Conservation (phyloP, 345 rosid species). For the Noccaea caerulescens region DNA sequence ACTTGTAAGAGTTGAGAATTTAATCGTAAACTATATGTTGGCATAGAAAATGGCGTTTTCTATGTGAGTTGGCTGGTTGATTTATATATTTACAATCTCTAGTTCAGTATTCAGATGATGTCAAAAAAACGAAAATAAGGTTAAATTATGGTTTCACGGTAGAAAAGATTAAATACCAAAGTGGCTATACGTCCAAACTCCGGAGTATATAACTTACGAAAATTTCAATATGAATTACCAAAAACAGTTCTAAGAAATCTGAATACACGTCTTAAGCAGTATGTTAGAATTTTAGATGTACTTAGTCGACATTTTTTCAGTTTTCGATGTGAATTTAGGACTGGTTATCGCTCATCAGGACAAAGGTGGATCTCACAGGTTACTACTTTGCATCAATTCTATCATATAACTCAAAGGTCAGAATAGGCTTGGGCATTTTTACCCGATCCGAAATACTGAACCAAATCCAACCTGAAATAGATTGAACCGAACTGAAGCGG, state of each 20-base stretch:
- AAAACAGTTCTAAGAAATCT: not conserved
- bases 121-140: not conserved
- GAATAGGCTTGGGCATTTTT: not conserved
- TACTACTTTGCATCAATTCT: slow-evolving; percentile 18
- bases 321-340: not conserved
- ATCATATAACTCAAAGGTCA: slow-evolving; percentile 2
- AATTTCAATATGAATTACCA: not conserved
- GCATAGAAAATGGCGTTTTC: not conserved
- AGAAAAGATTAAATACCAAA: slow-evolving; percentile 4
- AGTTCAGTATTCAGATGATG: not conserved
- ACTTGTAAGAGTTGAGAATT: no score
- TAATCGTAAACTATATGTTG: not conserved
- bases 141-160: not conserved
- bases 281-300: slow-evolving; percentile 5
- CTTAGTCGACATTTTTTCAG: not conserved
- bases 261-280: slow-evolving; percentile 1
- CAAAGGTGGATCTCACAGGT: slow-evolving; percentile 16
- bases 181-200: not conserved
- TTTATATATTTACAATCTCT: not conserved
- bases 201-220: not conserved
- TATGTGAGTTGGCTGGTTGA: not conserved
- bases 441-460: no score
- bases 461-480: no score
- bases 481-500: no score
- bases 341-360: not conserved